phyloP scores from a whole-genome alignment of 495 filamentous ascomycete genomes.

The Jackrogersella multiformis region DNA sequence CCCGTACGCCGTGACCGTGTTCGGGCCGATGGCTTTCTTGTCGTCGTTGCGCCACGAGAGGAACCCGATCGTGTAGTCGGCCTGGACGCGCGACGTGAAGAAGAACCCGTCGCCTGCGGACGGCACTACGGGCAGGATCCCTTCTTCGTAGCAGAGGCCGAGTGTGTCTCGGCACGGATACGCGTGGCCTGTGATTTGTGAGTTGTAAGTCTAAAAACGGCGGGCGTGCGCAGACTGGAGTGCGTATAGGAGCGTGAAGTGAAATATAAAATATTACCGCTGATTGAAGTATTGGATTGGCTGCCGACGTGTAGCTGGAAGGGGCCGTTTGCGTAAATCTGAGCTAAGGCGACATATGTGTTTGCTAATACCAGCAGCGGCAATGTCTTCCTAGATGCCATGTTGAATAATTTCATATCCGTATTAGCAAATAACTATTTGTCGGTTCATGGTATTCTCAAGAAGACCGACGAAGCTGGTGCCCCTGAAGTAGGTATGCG shows the following conservation, averaged over 20 bases:
- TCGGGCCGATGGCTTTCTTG: background rate
- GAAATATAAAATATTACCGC: background rate
- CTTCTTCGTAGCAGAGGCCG: background rate
- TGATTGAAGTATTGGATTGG: constrained; percentile 3
- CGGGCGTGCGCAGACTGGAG: no score
- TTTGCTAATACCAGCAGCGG: background rate
- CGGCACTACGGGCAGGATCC: background rate
- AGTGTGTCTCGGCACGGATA: constrained; percentile 1
- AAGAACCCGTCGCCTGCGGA: constrained; percentile 7
- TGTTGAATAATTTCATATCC: background rate
- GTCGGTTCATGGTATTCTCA: no score
- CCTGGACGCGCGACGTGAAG: constrained; percentile 12
- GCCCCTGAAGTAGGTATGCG: background rate
- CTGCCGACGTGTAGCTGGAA: constrained; percentile 25
- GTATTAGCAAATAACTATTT: background rate
- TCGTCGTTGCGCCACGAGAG: constrained; percentile 8
- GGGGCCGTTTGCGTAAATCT: constrained; percentile 14
- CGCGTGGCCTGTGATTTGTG: background rate
- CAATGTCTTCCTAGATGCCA: background rate
- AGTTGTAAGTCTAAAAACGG: no score
- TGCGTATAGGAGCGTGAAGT: background rate
- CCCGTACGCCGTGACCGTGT: constrained; percentile 1
- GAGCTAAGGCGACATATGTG: background rate
- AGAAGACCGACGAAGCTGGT: background rate
- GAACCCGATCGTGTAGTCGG: constrained; percentile 8